Evolutionary conservation across 208 protist genomes (phyloP), one percentile per base, ranked within the genome.

Genomic region (Acanthamoeba castellanii): DNA sequence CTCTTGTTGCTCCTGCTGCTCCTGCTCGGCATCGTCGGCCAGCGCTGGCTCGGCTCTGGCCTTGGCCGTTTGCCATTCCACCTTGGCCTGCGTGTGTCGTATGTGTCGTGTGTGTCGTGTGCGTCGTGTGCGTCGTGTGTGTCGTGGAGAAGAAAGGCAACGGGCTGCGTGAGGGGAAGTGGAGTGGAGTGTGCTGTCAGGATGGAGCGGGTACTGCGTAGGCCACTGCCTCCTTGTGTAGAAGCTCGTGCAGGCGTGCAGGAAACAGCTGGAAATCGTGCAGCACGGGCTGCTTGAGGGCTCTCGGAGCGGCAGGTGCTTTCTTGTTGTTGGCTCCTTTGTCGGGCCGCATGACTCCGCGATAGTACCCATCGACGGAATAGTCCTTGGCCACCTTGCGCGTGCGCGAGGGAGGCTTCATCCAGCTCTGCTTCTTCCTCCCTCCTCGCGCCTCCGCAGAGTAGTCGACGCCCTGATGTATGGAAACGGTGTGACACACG

Each of bases 201-300:
- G 22, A 16, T 16, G 2, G 45, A 5, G 74, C 22, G 42, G 5
- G 37, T 45, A 81, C 89, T 18, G 13, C 42, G 64, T 57, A 93
- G 11, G 89, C 89, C 3, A 16, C 89, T 4, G 68, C 37, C 66
- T 93, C 89, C 30, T 93, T 89, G 7, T 70, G 25, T 4, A 93
- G 37, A 3, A 93, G 68, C 59, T 81, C 64, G 34, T 68, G 64
- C 50, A 93, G 34, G 27, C 89, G 89, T 8, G 89, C 34, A 3
- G 89, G 89, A 55, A 82, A 93, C 13, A 93, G 42, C 68, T 93
- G 89, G 45, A 93, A 93, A 37, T 93, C 66, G 68, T 93, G 89
- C 7, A 72, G 22, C 8, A 59, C n/a, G 3, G 82, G 82, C 37
- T 89, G 82, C 82, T 59, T 89, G n/a, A 47, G 72, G 37, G 72